These are phyloP conservation scores for Melaleuca alternifolia DNA, from an alignment of 345 rosid species.

Conservation along the genomic window DNA sequence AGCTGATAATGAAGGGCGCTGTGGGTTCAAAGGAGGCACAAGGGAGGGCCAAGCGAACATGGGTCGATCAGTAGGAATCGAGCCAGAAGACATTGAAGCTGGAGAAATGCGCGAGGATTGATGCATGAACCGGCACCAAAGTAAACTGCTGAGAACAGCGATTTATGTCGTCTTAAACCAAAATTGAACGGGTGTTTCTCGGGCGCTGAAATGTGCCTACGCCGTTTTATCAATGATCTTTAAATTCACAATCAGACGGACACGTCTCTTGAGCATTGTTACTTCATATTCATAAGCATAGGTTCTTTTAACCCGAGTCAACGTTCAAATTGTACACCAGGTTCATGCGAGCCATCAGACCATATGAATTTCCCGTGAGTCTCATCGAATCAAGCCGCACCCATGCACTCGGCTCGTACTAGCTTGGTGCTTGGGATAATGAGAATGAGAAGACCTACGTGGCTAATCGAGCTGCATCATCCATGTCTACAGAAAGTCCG, in stretches of 20 bases:
- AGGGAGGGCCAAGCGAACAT: background rate
- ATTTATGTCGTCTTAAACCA: too few species aligned
- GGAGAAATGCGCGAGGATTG: background rate
- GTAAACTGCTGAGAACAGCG: too few species aligned
- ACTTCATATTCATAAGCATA: too few species aligned
- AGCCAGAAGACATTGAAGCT: background rate
- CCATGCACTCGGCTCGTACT: background rate
- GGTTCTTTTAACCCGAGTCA: background rate
- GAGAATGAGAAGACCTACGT: background rate
- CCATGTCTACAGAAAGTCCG: background rate
- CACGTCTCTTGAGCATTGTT: background rate
- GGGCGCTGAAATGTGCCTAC: too few species aligned
- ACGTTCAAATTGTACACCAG: background rate
- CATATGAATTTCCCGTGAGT: background rate
- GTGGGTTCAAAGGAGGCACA: background rate
- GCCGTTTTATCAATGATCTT: too few species aligned
- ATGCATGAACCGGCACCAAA: background rate
- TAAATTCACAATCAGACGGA: background rate
- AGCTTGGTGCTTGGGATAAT: background rate
- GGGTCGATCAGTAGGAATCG: background rate
- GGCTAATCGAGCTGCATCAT: background rate
- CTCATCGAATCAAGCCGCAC: background rate
- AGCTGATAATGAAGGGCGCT: background rate
- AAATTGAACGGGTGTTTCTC: too few species aligned
- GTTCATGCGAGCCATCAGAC: background rate